Evolutionary conservation across 495 filamentous ascomycete species (phyloP).

Genomic region (Talaromyces wortmannii): DNA sequence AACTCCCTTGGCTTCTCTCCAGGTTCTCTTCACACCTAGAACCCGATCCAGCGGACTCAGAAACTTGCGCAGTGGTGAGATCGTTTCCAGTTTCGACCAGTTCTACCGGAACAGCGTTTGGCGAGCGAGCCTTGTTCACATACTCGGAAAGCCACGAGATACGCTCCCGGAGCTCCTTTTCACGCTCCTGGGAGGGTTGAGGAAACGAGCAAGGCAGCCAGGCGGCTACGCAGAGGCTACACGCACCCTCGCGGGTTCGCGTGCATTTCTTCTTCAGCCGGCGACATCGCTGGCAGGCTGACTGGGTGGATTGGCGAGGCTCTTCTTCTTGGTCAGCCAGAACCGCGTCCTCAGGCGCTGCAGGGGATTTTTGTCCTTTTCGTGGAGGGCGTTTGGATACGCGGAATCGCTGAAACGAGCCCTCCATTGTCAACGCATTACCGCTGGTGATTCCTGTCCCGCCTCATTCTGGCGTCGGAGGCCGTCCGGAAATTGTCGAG

Average conservation of each 20-base stretch:
- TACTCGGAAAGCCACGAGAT: constrained; percentile 10
- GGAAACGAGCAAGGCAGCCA: constrained; percentile 12
- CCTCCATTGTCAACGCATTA: constrained; percentile 6
- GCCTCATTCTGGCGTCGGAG: background rate
- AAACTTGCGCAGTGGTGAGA: background rate
- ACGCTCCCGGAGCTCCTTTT: constrained; percentile 8
- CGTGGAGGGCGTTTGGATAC: constrained; percentile 2
- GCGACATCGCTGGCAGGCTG: constrained; percentile 16
- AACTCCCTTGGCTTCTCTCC: too few species aligned
- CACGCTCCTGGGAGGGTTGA: constrained; percentile 7
- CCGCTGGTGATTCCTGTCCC: background rate
- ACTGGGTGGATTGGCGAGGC: constrained; percentile 5
- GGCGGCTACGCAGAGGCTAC: constrained; percentile 6
- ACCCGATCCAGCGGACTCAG: background rate
- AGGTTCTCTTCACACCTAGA: background rate
- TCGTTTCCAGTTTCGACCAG: constrained; percentile 8
- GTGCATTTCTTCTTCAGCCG: constrained; percentile 17
- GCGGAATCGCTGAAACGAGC: constrained; percentile 8
- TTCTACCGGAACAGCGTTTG: constrained; percentile 4
- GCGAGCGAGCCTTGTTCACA: constrained; percentile 6
- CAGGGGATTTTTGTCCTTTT: background rate
- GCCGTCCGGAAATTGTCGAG: background rate
- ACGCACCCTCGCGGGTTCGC: constrained; percentile 9
- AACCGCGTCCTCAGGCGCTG: background rate
- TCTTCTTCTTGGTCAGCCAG: background rate